Percentiles rank a stretch among this genome's conserved stretches.
Evolutionary conservation across 2,329 filamentous ascomycete species (phyloP).

Genomic region (Cercospora sojina): DNA sequence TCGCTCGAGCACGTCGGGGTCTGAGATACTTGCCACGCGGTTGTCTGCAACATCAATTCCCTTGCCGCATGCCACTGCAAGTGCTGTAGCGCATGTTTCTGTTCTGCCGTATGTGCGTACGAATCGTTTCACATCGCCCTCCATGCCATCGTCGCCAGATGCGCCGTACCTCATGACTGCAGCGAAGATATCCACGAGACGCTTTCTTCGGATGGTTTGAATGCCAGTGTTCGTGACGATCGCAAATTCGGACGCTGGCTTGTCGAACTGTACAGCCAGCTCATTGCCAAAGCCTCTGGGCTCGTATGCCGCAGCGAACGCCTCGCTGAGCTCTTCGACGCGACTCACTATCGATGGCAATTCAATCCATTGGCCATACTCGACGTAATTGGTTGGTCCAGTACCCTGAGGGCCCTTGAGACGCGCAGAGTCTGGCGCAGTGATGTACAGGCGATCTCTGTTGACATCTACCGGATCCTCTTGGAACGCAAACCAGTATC

Average conservation of each 20-base stretch:
- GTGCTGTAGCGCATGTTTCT: slow-evolving; percentile 84
- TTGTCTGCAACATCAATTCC: slow-evolving; percentile 77
- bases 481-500: slow-evolving; percentile 87
- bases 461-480: slow-evolving; percentile 46
- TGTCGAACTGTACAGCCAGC: slow-evolving; percentile 91
- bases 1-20: slow-evolving; percentile 80
- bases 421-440: slow-evolving; percentile 83
- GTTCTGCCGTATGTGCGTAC: slow-evolving; percentile 81
- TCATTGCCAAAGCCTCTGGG: slow-evolving; percentile 90
- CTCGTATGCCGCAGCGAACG: slow-evolving; percentile 66
- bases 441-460: slow-evolving; percentile 71
- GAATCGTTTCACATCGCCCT: slow-evolving; percentile 78
- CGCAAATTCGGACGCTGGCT: slow-evolving; percentile 76
- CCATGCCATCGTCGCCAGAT: slow-evolving; percentile 74
- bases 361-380: slow-evolving; percentile 77
- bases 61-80: slow-evolving; percentile 93
- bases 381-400: slow-evolving; percentile 63
- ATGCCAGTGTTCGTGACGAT: slow-evolving; percentile 89
- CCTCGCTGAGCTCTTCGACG: slow-evolving; percentile 71
- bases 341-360: slow-evolving; percentile 74
- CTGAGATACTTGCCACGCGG: slow-evolving; percentile 68
- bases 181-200: slow-evolving; percentile 90
- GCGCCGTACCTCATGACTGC: slow-evolving; percentile 65
- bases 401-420: slow-evolving; percentile 32
- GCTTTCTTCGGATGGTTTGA: slow-evolving; percentile 76